Evolutionary conservation across 2,329 filamentous ascomycete genomes (phyloP).

Genomic region (Arthroderma uncinatum): DNA sequence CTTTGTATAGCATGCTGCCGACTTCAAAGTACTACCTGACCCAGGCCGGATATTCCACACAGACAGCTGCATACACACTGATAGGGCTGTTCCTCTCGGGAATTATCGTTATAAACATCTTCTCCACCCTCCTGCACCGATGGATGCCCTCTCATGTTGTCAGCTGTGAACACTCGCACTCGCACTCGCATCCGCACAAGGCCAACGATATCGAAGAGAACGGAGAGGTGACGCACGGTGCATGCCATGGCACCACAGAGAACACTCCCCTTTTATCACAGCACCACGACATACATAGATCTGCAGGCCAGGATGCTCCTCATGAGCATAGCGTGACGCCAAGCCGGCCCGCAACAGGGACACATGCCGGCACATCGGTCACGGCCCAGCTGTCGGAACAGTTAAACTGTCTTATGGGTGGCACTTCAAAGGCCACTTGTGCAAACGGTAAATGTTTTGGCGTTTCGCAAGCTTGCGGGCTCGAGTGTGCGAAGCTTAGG

Average conservation of each 20-base stretch:
- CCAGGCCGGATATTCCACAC: constrained; percentile 55
- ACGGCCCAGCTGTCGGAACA: constrained; percentile 9
- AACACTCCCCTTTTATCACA: constrained; percentile 7
- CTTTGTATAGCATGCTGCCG: constrained; percentile 85
- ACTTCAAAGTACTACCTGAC: constrained; percentile 69
- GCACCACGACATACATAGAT: not conserved
- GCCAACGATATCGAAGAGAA: constrained; percentile 27
- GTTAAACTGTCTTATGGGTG: constrained; percentile 12
- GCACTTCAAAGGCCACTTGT: constrained; percentile 26
- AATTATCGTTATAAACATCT: constrained; percentile 36
- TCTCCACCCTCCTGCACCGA: constrained; percentile 37
- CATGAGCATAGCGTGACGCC: not conserved
- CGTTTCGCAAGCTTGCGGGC: constrained; percentile 50
- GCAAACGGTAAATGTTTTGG: constrained; percentile 52
- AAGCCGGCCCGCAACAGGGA: not conserved
- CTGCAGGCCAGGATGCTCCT: not conserved
- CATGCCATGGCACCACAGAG: constrained; percentile 13
- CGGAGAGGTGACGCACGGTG: constrained; percentile 16
- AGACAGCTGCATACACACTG: constrained; percentile 46
- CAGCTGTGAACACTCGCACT: constrained; percentile 39
- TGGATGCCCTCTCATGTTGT: constrained; percentile 41
- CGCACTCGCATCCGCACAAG: constrained; percentile 25
- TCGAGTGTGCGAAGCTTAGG: constrained; percentile 46
- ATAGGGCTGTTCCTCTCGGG: constrained; percentile 40
- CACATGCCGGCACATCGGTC: constrained; percentile 6